Percentiles rank a stretch among this genome's conserved stretches.
phyloP scores from a whole-genome alignment of 2,329 filamentous ascomycete species.

The Colletotrichum tanaceti region DNA sequence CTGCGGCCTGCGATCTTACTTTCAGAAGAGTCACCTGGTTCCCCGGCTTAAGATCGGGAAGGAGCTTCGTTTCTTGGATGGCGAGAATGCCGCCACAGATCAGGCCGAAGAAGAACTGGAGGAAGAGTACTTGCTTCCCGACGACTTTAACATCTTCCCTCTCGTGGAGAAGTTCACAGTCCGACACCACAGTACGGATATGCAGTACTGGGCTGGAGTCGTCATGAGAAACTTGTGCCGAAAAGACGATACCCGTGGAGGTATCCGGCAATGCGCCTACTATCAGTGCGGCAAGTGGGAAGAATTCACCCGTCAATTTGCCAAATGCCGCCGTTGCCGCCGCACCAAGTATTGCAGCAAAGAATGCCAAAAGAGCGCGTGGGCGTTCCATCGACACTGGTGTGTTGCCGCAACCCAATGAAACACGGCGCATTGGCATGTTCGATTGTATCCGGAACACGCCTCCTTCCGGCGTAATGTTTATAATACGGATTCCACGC shows the following conservation, averaged over 20 bases:
- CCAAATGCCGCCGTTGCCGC: conserved; percentile 95
- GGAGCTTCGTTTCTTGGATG: conserved; percentile 84
- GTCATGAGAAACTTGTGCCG: conserved; percentile 99
- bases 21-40: conserved; percentile 93
- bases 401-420: conserved; percentile 80
- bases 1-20: conserved; percentile 94
- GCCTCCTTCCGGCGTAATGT: conserved; percentile 30
- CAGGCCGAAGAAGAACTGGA: conserved; percentile 72
- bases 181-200: conserved; percentile 92
- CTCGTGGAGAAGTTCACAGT: conserved; percentile 98
- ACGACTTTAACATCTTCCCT: conserved; percentile 98
- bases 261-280: conserved; percentile 96
- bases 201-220: conserved; percentile 99
- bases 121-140: conserved; percentile 89
- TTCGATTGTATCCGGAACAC: conserved; percentile 27
- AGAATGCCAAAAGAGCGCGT: conserved; percentile 98
- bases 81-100: conserved; percentile 64
- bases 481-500: conserved; percentile 40
- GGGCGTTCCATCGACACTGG: conserved; percentile 99
- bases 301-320: conserved; percentile 94
- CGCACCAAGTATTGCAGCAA: conserved; percentile 99
- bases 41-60: conserved; percentile 90
- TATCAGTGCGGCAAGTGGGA: conserved; percentile 99
- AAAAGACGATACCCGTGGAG: conserved; percentile 94
- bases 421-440: conserved; percentile 42